Evolutionary conservation across 805 yeast species (phyloP).

Genomic region (Barnettozyma sucrosica): DNA sequence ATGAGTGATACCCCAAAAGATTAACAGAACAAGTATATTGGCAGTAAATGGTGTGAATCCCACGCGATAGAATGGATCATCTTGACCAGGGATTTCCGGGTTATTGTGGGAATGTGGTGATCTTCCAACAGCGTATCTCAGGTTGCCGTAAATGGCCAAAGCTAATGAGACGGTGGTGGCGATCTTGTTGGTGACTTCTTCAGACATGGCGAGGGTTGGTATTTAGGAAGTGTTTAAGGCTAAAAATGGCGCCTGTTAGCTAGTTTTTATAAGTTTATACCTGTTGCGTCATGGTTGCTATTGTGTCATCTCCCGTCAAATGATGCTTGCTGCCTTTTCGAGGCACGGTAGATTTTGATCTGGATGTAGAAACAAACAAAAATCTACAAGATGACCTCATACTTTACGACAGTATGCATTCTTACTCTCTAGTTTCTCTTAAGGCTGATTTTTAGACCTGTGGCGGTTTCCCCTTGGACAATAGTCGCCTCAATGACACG

Average conservation of each 20-base stretch:
- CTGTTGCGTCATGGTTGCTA: background rate
- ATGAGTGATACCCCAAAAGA: slow-evolving; percentile 55
- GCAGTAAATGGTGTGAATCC: slow-evolving; percentile 70
- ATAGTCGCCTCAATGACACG: slow-evolving; percentile 32
- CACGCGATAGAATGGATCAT: slow-evolving; percentile 42
- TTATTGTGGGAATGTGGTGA: slow-evolving; percentile 19
- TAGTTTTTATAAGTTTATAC: background rate
- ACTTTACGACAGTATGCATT: background rate
- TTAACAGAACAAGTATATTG: slow-evolving; percentile 39
- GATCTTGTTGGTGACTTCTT: slow-evolving; percentile 24
- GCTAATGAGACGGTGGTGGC: slow-evolving; percentile 48
- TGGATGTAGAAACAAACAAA: background rate
- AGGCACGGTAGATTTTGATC: background rate
- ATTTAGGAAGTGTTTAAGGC: no score
- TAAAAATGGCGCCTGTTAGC: background rate
- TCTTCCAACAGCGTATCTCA: slow-evolving; percentile 53
- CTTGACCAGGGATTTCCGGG: slow-evolving; percentile 29
- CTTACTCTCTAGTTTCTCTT: background rate
- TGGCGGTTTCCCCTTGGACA: slow-evolving; percentile 6
- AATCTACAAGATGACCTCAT: background rate
- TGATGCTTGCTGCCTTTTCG: background rate
- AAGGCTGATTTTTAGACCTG: background rate
- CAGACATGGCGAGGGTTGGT: background rate
- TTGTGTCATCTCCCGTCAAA: background rate
- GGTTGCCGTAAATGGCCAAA: slow-evolving; percentile 49